Percentiles rank a stretch among this genome's conserved stretches.
Conservation (phyloP, 2,329 filamentous ascomycete species). For the Xylariaceae sp. region DNA sequence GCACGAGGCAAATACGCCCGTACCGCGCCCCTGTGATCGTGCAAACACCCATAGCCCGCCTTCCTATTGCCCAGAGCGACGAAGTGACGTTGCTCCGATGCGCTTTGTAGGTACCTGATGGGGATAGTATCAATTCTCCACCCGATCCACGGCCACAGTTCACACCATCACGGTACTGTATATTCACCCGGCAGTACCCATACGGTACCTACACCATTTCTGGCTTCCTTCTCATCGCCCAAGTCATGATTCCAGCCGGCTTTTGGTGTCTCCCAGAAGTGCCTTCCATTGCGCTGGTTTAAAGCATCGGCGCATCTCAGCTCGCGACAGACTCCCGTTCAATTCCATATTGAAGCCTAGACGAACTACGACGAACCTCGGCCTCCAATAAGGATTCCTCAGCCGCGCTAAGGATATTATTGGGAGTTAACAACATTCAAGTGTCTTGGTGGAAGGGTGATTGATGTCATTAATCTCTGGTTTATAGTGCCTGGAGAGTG, state of each 20-base stretch:
- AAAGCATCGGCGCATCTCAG: constrained; percentile 38
- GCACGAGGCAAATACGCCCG: constrained; percentile 29
- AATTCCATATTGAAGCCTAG: constrained; percentile 15
- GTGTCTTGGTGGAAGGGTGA: neutral
- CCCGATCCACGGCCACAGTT: constrained; percentile 23
- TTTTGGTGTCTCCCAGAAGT: constrained; percentile 20
- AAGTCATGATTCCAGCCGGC: constrained; percentile 25
- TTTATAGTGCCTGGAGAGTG: constrained; percentile 7
- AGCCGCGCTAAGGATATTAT: neutral
- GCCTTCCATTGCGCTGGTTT: constrained; percentile 31
- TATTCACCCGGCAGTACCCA: constrained; percentile 27
- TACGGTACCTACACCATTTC: constrained; percentile 19
- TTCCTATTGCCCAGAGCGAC: constrained; percentile 26
- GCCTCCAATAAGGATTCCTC: neutral
- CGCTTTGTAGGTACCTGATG: constrained; percentile 25
- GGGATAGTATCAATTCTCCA: constrained; percentile 25
- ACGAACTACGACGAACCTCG: neutral
- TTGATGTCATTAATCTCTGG: constrained; percentile 11
- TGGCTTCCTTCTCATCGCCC: constrained; percentile 15
- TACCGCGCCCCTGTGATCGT: constrained; percentile 28
- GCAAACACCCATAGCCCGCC: constrained; percentile 18
- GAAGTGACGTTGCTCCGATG: constrained; percentile 22
- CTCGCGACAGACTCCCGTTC: constrained; percentile 18
- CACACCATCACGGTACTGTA: constrained; percentile 14
- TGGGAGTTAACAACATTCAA: neutral